Percentiles rank a stretch among this genome's conserved stretches.
phyloP scores from a whole-genome alignment of 257 asterid genomes.

The Nicotiana attenuata region DNA sequence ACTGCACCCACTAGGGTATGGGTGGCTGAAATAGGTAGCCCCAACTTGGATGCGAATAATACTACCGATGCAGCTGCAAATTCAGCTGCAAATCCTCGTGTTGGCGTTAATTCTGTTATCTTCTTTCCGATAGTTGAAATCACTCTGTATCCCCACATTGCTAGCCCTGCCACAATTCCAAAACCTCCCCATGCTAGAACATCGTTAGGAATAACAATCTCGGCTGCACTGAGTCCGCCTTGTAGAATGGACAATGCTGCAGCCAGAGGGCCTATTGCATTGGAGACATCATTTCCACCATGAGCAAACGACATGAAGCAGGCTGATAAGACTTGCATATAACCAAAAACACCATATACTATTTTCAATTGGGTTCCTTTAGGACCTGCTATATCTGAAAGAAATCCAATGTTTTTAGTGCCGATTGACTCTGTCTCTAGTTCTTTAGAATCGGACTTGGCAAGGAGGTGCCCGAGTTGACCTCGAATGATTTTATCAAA shows the following conservation, averaged over 20 bases:
- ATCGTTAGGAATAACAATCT: neutral
- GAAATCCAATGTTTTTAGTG: constrained; percentile 41
- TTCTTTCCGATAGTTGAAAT: too few species aligned
- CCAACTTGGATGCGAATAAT: too few species aligned
- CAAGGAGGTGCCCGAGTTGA: constrained; percentile 79
- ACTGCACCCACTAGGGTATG: neutral
- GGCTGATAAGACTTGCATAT: constrained; percentile 25
- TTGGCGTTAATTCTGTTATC: too few species aligned
- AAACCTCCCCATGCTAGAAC: constrained; percentile 6
- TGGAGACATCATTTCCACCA: constrained; percentile 8
- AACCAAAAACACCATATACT: constrained; percentile 83
- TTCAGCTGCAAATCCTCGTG: too few species aligned
- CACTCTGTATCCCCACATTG: constrained; percentile 8
- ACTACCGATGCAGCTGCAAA: too few species aligned
- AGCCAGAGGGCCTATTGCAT: constrained; percentile 7
- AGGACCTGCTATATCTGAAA: constrained; percentile 83
- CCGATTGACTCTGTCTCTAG: constrained; percentile 24
- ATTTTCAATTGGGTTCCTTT: constrained; percentile 73
- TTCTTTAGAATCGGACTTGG: constrained; percentile 34
- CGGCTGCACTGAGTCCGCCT: neutral
- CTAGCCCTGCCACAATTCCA: constrained; percentile 1
- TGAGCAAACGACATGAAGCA: constrained; percentile 7
- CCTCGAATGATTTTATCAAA: constrained; percentile 45
- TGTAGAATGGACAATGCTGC: neutral
- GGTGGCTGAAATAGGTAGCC: neutral